A percentile compares a stretch with the other conserved stretches of the same genome.
Evolutionary conservation across 2,329 filamentous ascomycete genomes (phyloP).

Genomic region (Fusarium illudens): DNA sequence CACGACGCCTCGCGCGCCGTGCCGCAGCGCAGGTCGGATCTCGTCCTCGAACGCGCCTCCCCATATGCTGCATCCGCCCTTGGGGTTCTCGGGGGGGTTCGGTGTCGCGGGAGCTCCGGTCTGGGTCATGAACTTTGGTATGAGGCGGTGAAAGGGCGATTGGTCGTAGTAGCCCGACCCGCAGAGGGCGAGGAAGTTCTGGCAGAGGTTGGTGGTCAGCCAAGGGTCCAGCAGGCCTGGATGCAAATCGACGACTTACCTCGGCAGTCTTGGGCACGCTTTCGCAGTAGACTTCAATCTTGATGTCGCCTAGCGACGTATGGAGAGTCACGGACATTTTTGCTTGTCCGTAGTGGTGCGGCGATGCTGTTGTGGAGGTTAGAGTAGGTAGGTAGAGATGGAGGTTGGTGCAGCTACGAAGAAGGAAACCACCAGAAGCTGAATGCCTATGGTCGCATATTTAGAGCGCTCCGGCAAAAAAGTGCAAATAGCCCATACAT

Average conservation of each 20-base stretch:
- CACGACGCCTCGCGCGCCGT: constrained; percentile 73
- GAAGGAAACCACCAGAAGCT: background rate
- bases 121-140: constrained; percentile 83
- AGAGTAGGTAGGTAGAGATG: no score
- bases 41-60: constrained; percentile 80
- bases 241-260: constrained; percentile 53
- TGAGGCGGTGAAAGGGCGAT: constrained; percentile 82
- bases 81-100: constrained; percentile 65
- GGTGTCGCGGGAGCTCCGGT: constrained; percentile 70
- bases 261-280: constrained; percentile 92
- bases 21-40: constrained; percentile 74
- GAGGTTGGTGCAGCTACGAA: background rate
- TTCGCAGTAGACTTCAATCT: constrained; percentile 96
- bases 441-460: background rate
- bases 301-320: constrained; percentile 88
- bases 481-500: no score
- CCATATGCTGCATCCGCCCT: constrained; percentile 78
- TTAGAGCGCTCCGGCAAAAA: no score
- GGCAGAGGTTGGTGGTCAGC: constrained; percentile 24
- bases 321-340: constrained; percentile 78
- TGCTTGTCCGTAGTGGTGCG: background rate
- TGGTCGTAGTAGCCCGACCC: constrained; percentile 79
- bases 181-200: constrained; percentile 90
- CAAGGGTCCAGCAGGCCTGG: background rate
- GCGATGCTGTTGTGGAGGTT: background rate